Conservation (phyloP, 164 flowering plant species). For the Kingdonia uniflora region DNA sequence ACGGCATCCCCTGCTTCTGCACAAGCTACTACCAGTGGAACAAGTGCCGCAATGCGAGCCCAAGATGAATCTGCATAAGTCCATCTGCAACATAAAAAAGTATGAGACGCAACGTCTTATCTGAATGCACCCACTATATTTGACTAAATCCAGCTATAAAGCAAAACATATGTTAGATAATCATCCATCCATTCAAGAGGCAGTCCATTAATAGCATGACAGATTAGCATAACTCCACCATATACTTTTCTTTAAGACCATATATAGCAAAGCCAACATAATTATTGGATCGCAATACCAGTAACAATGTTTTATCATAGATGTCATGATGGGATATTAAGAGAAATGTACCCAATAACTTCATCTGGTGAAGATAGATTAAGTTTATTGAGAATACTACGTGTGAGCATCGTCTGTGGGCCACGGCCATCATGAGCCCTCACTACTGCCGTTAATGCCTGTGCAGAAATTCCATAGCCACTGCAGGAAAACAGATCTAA, state of each 20-base stretch:
- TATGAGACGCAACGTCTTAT: conserved; percentile 5
- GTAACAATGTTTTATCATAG: too few species aligned
- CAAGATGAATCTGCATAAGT: conserved; percentile 96
- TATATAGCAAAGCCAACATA: too few species aligned
- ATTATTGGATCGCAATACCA: neutral
- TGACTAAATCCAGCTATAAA: conserved; percentile 3
- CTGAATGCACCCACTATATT: conserved; percentile 5
- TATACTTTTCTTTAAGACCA: too few species aligned
- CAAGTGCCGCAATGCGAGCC: conserved; percentile 98
- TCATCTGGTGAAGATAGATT: conserved; percentile 85
- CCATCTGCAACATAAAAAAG: conserved; percentile 54
- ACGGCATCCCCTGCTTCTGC: conserved; percentile 89
- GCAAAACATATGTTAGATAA: neutral
- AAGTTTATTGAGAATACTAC: conserved; percentile 39
- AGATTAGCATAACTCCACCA: neutral
- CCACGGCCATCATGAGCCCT: conserved; percentile 97
- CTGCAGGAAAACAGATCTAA: conserved; percentile 27
- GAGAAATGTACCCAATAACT: conserved; percentile 63
- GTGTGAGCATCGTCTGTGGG: conserved; percentile 61
- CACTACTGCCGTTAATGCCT: conserved; percentile 75
- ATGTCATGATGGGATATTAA: too few species aligned
- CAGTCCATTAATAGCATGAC: too few species aligned
- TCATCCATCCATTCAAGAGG: neutral
- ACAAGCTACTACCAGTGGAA: conserved; percentile 77
- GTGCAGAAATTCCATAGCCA: conserved; percentile 97